phyloP scores from a whole-genome alignment of 805 yeast genomes.

The Starmerella apis region DNA sequence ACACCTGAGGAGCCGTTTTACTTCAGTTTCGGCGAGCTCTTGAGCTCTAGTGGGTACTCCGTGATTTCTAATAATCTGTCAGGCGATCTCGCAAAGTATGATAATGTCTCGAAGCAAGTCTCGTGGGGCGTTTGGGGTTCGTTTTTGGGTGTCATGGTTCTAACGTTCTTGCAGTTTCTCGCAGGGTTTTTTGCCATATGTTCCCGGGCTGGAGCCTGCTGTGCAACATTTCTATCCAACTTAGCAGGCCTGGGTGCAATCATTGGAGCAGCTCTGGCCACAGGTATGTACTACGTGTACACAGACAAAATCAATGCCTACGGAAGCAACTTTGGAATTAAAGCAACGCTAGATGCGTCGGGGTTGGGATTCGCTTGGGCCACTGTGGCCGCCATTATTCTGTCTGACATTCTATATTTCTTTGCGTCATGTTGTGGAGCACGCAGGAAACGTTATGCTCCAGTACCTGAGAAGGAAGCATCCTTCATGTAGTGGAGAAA shows the following conservation, averaged over 20 bases:
- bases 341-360: conserved; percentile 39
- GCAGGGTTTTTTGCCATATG: conserved; percentile 39
- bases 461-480: conserved; percentile 16
- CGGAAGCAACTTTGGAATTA: conserved; percentile 43
- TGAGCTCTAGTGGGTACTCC: conserved; percentile 25
- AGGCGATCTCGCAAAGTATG: conserved; percentile 39
- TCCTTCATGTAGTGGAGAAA: conserved; percentile 5
- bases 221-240: conserved; percentile 37
- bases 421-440: conserved; percentile 39
- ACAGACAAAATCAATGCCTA: conserved; percentile 43
- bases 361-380: conserved; percentile 60
- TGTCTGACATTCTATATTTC: conserved; percentile 37
- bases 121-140: conserved; percentile 52
- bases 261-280: conserved; percentile 40
- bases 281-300: conserved; percentile 49
- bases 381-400: conserved; percentile 40
- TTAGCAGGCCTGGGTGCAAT: conserved; percentile 28
- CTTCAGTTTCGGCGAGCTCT: conserved; percentile 42
- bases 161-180: conserved; percentile 34
- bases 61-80: conserved; percentile 38
- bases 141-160: conserved; percentile 41
- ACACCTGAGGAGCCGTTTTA: conserved; percentile 45
- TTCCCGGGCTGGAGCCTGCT: conserved; percentile 38
- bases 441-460: conserved; percentile 16
- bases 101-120: conserved; percentile 38